Evolutionary conservation across 2,329 filamentous ascomycete species (phyloP), one percentile per base, ranked within the genome.

Genomic region (Epicoccum nigrum): DNA sequence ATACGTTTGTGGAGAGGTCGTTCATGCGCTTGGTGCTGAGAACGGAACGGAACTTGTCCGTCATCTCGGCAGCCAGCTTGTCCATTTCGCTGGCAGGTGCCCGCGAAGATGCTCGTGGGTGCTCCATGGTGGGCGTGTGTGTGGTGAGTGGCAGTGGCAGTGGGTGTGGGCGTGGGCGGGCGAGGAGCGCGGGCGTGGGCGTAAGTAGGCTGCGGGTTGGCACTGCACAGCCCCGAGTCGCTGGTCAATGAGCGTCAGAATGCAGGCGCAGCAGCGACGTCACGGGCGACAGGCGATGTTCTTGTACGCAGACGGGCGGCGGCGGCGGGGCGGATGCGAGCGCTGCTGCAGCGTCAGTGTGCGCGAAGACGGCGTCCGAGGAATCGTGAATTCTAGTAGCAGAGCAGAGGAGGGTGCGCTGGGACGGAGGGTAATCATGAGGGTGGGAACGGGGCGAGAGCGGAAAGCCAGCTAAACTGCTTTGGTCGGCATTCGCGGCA

Each of bases 1-100:
- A 77, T 60, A 86, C 83, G 32, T 56, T 60, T 64, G 88, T 86
- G 42, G 69, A 73, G 63, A 97, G 81, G 58, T 92, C 89, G 71
- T 90, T 92, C 80, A 96, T 86, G 73, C 92, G 85, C 79, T 90
- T 92, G 51, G 89, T 91, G 72, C 90, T 88, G 68, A 97, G 81
- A 54, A 96, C 79, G 59, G 92, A 88, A 71, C 96, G 90, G 73
- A 97, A 97, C 68, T 91, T 88, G 65, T 88, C 79, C 43, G 89
- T 87, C 65, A 97, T 79, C 53, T 92, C 89, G 65, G 85, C 82
- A 20, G 92, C 90, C 86, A 72, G 62, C 51, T 58, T 50, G 62
- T 70, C 69, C 42, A 61, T 53, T 60, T 71, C 68, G 56, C 62
- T 56, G 51, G 58, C 47, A 21, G 58, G 59, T 40, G 64, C 64